Conservation (phyloP, 1,139 yeast species). For the Nakaseomyces nivariensis region DNA sequence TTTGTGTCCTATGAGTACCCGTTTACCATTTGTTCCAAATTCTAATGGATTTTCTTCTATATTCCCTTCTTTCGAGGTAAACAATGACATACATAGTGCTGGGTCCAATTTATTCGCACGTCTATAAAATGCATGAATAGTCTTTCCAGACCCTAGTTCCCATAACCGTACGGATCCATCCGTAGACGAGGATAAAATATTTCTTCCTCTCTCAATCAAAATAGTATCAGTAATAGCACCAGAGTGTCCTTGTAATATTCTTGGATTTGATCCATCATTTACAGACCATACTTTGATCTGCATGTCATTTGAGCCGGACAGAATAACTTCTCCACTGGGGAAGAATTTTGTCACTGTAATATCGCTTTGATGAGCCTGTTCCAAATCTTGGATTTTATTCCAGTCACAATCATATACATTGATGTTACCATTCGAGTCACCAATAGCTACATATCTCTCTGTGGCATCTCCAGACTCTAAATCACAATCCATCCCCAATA, state of each 20-base stretch:
- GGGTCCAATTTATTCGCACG: slow-evolving; percentile 31
- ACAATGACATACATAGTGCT: slow-evolving; percentile 21
- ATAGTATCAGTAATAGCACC: slow-evolving; percentile 38
- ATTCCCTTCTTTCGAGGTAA: neutral
- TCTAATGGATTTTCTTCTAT: slow-evolving; percentile 21
- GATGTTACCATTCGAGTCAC: slow-evolving; percentile 38
- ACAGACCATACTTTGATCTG: slow-evolving; percentile 49
- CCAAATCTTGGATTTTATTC: slow-evolving; percentile 14
- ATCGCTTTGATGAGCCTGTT: slow-evolving; percentile 40
- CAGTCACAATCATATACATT: slow-evolving; percentile 17
- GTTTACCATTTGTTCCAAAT: slow-evolving; percentile 35
- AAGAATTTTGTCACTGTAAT: slow-evolving; percentile 37
- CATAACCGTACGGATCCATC: slow-evolving; percentile 52
- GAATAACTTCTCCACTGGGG: slow-evolving; percentile 50
- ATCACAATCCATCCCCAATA: slow-evolving; percentile 1
- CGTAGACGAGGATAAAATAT: slow-evolving; percentile 42
- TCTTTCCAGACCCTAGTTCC: slow-evolving; percentile 54
- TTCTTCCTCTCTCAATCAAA: slow-evolving; percentile 54
- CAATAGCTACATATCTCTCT: slow-evolving; percentile 27
- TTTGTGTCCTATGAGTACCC: slow-evolving; percentile 38
- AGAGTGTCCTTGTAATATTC: slow-evolving; percentile 42
- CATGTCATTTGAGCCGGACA: slow-evolving; percentile 49
- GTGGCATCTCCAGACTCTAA: slow-evolving; percentile 9
- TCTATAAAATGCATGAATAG: slow-evolving; percentile 35
- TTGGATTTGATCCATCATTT: slow-evolving; percentile 37